phyloP scores from a whole-genome alignment of 2,329 filamentous ascomycete species.

The Cladosporium sphaerospermum region DNA sequence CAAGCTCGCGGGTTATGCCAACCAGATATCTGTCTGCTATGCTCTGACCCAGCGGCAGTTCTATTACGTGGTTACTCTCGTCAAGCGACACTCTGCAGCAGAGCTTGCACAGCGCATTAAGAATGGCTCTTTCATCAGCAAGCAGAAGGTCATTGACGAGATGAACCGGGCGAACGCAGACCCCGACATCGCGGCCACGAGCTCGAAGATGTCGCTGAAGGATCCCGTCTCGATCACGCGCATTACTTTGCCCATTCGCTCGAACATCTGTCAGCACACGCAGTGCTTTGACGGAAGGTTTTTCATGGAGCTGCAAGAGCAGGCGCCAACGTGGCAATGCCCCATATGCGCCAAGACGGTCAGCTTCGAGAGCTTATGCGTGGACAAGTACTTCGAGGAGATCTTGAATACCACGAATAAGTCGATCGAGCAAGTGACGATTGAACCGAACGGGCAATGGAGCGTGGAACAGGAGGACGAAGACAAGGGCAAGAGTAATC shows the following conservation, averaged over 20 bases:
- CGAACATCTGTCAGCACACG: conserved; percentile 74
- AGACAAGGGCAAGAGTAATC: conserved; percentile 33
- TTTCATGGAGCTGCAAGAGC: conserved; percentile 89
- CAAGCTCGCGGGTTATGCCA: conserved; percentile 63
- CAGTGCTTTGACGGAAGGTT: conserved; percentile 93
- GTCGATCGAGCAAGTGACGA: conserved; percentile 75
- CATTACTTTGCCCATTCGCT: conserved; percentile 73
- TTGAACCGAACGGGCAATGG: conserved; percentile 85
- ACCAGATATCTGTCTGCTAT: conserved; percentile 81
- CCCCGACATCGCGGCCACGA: conserved; percentile 81
- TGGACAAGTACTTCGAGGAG: conserved; percentile 87
- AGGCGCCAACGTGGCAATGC: conserved; percentile 94
- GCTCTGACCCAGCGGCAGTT: conserved; percentile 74
- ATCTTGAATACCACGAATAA: conserved; percentile 69
- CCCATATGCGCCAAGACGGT: conserved; percentile 84
- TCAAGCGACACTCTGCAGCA: conserved; percentile 64
- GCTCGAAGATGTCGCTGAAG: conserved; percentile 82
- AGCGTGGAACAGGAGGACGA: conserved; percentile 42
- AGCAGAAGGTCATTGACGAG: conserved; percentile 74
- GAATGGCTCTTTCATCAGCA: conserved; percentile 65
- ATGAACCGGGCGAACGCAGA: conserved; percentile 69
- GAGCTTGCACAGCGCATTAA: conserved; percentile 65
- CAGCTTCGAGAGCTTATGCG: conserved; percentile 72
- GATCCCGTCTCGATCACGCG: conserved; percentile 85
- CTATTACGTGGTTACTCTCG: conserved; percentile 64